Evolutionary conservation across 1,139 yeast genomes (phyloP).

Genomic region (Magnusiomyces sp.): DNA sequence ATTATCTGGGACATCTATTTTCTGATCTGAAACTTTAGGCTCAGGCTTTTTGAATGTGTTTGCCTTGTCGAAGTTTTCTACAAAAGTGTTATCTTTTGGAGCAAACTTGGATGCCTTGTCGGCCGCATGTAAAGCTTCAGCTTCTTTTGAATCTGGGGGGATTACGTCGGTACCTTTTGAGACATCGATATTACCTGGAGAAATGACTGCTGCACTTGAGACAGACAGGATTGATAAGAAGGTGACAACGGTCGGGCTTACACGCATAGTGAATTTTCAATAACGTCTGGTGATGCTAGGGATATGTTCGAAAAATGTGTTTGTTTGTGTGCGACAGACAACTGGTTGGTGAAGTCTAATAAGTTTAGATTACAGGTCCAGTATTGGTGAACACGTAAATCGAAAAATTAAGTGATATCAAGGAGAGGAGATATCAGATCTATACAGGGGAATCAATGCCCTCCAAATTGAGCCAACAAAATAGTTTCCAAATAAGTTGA

Average conservation of each 20-base stretch:
- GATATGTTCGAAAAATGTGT: too few species aligned
- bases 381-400: too few species aligned
- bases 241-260: slow-evolving; percentile 11
- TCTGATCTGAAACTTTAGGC: slow-evolving; percentile 25
- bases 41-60: slow-evolving; percentile 28
- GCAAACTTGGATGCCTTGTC: slow-evolving; percentile 31
- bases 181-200: slow-evolving; percentile 19
- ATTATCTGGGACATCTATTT: slow-evolving; percentile 23
- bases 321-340: too few species aligned
- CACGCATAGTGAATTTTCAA: slow-evolving; percentile 9
- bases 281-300: too few species aligned
- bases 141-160: slow-evolving; percentile 29
- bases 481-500: neutral
- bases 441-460: neutral
- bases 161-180: slow-evolving; percentile 26
- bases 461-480: neutral
- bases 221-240: slow-evolving; percentile 9
- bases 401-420: neutral
- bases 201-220: slow-evolving; percentile 13
- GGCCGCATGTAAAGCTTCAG: slow-evolving; percentile 23
- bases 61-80: slow-evolving; percentile 23
- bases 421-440: neutral
- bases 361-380: too few species aligned
- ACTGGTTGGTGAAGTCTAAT: too few species aligned
- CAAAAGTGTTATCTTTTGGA: slow-evolving; percentile 31